Evolutionary conservation across 768 basidiomycete species (phyloP).

Genomic region (Amanita subjunquillea): DNA sequence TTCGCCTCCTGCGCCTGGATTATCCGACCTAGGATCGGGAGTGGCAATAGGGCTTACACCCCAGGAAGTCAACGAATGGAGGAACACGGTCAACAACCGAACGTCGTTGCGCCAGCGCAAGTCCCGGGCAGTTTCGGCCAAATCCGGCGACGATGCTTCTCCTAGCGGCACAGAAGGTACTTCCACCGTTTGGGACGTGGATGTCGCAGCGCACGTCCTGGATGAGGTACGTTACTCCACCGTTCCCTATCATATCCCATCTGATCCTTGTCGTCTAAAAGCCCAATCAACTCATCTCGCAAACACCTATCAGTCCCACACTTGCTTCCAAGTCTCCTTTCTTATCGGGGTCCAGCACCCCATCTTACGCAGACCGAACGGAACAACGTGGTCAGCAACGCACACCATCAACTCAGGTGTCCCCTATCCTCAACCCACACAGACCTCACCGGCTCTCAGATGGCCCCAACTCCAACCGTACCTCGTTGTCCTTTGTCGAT

Average conservation of each 20-base stretch:
- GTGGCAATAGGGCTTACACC: background rate
- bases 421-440: background rate
- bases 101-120: background rate
- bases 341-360: background rate
- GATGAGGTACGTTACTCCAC: constrained; percentile 1
- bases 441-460: background rate
- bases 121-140: background rate
- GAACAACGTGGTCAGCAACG: background rate
- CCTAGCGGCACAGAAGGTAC: background rate
- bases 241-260: background rate
- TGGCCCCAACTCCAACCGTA: background rate
- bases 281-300: constrained; percentile 1
- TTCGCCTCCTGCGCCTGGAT: background rate
- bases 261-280: background rate
- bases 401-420: background rate
- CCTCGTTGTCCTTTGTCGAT: background rate
- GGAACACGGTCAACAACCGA: background rate
- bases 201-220: background rate
- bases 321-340: background rate
- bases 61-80: constrained; percentile 2
- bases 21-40: background rate
- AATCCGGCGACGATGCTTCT: background rate
- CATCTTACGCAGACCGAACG: background rate
- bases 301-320: background rate
- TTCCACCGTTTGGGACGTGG: background rate